A percentile compares a stretch with the other conserved stretches of the same genome.
Conservation (phyloP, 257 asterid genomes). For the Solanum okadae region DNA sequence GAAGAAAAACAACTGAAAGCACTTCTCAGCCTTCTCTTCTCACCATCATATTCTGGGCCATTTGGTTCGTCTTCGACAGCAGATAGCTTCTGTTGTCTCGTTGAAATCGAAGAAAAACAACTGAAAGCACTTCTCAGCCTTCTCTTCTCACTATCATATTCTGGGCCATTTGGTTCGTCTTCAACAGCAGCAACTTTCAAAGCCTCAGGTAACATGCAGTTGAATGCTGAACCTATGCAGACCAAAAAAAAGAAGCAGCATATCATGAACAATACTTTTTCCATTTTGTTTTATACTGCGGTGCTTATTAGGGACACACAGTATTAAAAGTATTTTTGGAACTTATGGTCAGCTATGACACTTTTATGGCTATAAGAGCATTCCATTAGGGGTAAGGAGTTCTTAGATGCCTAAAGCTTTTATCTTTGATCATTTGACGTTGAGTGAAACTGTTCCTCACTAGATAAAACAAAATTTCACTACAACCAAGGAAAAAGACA, state of each 20-base stretch:
- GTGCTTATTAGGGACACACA: neutral
- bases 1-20: slow-evolving; percentile 72
- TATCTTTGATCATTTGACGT: neutral
- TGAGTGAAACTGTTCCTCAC: neutral
- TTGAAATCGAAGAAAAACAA: slow-evolving; percentile 76
- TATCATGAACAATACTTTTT: neutral
- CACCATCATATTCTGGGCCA: slow-evolving; percentile 32
- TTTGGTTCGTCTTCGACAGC: slow-evolving; percentile 58
- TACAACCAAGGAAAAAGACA: neutral
- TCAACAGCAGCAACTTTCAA: slow-evolving; percentile 60
- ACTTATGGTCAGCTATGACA: neutral
- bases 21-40: slow-evolving; percentile 65
- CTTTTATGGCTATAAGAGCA: neutral
- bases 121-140: slow-evolving; percentile 63
- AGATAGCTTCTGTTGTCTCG: slow-evolving; percentile 68
- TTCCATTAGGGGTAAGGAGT: neutral
- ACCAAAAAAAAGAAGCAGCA: neutral
- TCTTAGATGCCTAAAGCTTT: neutral
- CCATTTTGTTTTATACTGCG: neutral
- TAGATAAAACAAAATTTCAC: neutral
- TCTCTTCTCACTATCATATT: slow-evolving; percentile 44
- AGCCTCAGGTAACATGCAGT: slow-evolving; percentile 72
- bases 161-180: slow-evolving; percentile 45
- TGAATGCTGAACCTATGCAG: slow-evolving; percentile 57
- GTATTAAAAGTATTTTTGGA: neutral